A percentile compares a stretch with the other conserved stretches of the same genome.
Evolutionary conservation across 2,329 filamentous ascomycete genomes (phyloP).

Genomic region (Pestalotiopsis sp.): DNA sequence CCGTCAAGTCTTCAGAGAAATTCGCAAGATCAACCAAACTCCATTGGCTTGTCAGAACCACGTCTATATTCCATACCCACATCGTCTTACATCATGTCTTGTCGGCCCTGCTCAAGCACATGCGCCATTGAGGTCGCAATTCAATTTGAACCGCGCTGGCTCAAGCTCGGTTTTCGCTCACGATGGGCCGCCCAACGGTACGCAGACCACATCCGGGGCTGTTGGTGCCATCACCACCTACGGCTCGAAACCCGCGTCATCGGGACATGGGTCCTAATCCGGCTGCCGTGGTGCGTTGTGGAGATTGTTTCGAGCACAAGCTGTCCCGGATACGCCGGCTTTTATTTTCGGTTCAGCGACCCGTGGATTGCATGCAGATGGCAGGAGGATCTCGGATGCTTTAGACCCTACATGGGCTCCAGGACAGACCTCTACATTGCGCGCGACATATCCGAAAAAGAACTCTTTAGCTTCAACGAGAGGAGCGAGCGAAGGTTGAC

Average conservation of each 20-base stretch:
- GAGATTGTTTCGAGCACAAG: neutral
- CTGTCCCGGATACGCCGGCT: neutral
- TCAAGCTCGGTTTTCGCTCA: neutral
- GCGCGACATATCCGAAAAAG: neutral
- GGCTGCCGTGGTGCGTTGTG: neutral
- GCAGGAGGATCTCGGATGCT: neutral
- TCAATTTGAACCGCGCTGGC: neutral
- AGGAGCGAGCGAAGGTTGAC: too few relatives aligned
- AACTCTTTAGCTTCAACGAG: neutral
- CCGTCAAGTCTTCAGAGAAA: too few relatives aligned
- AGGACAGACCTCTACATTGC: neutral
- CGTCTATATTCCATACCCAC: too few relatives aligned
- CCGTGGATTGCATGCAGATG: neutral
- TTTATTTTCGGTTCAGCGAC: neutral
- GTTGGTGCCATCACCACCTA: slow-evolving; percentile 1
- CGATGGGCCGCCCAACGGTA: neutral
- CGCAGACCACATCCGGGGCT: neutral
- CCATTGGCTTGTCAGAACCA: too few relatives aligned
- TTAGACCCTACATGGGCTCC: neutral
- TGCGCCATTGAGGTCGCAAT: neutral
- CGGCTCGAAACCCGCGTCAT: neutral
- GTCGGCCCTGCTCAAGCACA: too few relatives aligned
- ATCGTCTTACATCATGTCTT: neutral
- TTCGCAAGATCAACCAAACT: too few relatives aligned
- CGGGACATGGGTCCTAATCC: neutral